Evolutionary conservation across 768 basidiomycete species (phyloP), one percentile per base, ranked within the genome.

Genomic region (Pulveroboletus sp.): DNA sequence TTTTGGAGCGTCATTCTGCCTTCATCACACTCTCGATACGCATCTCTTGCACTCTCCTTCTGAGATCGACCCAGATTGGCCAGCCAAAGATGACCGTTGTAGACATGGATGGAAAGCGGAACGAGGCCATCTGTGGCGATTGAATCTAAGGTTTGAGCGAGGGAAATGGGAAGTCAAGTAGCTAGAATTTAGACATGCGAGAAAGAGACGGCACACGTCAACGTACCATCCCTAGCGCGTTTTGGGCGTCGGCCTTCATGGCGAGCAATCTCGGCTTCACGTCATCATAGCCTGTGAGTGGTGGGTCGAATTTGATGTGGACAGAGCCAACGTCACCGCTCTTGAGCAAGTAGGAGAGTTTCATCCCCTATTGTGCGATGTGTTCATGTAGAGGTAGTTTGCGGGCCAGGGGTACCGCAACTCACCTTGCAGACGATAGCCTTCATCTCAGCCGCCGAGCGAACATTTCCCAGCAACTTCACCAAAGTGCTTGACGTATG

Each of bases 1-100:
- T 12, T n/a, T 24, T 12, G n/a, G n/a, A 11, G 21, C 2, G 17
- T 63, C 60, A 85, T 61, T 86, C 69, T 9, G 78, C 77, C 64
- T 90, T 91, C 83, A 86, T 83, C 3, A 91, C 85, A 27, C 86
- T 88, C 49, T 87, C 80, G 38, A 91, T 91, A 3, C 87, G 76
- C 14, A 81, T 81, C 30, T 71, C 67, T 54, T 90, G 85, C 9
- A 89, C 77, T 21, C 78, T 76, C 56, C 67, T 74, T 47, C 78
- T 71, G 53, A 90, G 65, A 53, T 80, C 76, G 9, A 50, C 26
- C 73, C 78, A 79, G 10, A 80, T n/a, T n/a, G n/a, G n/a, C n/a
- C n/a, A n/a, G n/a, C n/a, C n/a, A n/a, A n/a, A n/a, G n/a, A n/a
- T n/a, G 27, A 66, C 15, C 32, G 51, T 15, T n/a, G n/a, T n/a